A percentile compares a stretch with the other conserved stretches of the same genome.
Conservation (phyloP, 352 stramenopile species). For the Globisporangium canariense region DNA sequence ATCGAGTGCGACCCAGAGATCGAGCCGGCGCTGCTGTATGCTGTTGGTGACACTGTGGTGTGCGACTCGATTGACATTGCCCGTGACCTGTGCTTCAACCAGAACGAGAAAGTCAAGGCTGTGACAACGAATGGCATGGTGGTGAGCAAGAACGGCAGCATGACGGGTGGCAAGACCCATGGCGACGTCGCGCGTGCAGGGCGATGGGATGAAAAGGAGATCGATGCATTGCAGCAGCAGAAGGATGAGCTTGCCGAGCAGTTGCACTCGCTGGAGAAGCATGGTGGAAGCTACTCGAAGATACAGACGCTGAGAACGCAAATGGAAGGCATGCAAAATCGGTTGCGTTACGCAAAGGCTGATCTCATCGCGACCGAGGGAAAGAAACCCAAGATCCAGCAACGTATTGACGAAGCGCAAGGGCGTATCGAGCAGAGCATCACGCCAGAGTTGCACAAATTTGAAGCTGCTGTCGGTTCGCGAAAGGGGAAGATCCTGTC, state of each 20-base stretch:
- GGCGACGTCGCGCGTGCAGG: slow-evolving; percentile 81
- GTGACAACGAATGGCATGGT: slow-evolving; percentile 95
- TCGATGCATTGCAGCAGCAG: slow-evolving; percentile 78
- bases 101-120: slow-evolving; percentile 85
- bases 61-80: slow-evolving; percentile 95
- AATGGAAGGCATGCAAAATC: slow-evolving; percentile 67
- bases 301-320: slow-evolving; percentile 66
- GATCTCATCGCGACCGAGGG: slow-evolving; percentile 68
- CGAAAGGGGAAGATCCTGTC: slow-evolving; percentile 37
- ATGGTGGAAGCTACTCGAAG: slow-evolving; percentile 66
- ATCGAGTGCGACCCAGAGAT: slow-evolving; percentile 93
- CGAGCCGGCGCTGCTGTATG: slow-evolving; percentile 93
- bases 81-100: slow-evolving; percentile 75
- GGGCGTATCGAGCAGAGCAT: slow-evolving; percentile 51
- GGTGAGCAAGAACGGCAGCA: slow-evolving; percentile 97
- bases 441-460: slow-evolving; percentile 62
- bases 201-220: slow-evolving; percentile 92
- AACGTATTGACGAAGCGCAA: slow-evolving; percentile 49
- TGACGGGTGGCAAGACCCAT: slow-evolving; percentile 94
- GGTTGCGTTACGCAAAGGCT: slow-evolving; percentile 69
- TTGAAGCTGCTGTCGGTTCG: slow-evolving; percentile 44
- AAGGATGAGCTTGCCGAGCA: slow-evolving; percentile 82
- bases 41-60: slow-evolving; percentile 94
- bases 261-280: slow-evolving; percentile 55
- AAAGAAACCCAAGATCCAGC: slow-evolving; percentile 67